Percentiles rank a stretch among this genome's conserved stretches.
These are phyloP conservation scores for Parastagonospora avenae DNA, from an alignment of 2,329 filamentous ascomycete species.

Conservation along the genomic window DNA sequence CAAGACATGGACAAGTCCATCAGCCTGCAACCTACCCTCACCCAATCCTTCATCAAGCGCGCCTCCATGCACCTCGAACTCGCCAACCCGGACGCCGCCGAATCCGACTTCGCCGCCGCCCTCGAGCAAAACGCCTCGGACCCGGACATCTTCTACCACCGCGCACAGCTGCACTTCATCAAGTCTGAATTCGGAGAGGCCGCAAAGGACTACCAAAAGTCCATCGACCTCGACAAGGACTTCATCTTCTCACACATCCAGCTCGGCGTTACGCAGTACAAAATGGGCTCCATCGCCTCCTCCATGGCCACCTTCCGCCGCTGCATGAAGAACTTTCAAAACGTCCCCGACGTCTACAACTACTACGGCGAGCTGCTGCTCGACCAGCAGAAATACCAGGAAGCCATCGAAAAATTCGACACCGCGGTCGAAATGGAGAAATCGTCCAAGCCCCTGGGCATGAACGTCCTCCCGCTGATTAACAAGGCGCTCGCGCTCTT, in stretches of 20 bases:
- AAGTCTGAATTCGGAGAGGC: slow-evolving; percentile 90
- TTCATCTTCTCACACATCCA: slow-evolving; percentile 99
- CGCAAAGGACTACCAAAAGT: slow-evolving; percentile 98
- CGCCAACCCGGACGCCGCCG: slow-evolving; percentile 82
- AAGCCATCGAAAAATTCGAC: slow-evolving; percentile 98
- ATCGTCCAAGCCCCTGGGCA: slow-evolving; percentile 87
- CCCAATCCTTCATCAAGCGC: slow-evolving; percentile 98
- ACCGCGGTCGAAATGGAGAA: slow-evolving; percentile 99
- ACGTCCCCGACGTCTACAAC: slow-evolving; percentile 98
- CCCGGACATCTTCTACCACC: slow-evolving; percentile 98
- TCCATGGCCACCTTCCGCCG: slow-evolving; percentile 98
- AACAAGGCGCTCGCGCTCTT: slow-evolving; percentile 98
- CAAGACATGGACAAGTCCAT: slow-evolving; percentile 90
- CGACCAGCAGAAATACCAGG: slow-evolving; percentile 93
- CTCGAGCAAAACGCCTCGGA: slow-evolving; percentile 84
- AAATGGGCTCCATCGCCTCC: slow-evolving; percentile 97
- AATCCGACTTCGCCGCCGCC: slow-evolving; percentile 84
- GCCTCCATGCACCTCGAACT: slow-evolving; percentile 97
- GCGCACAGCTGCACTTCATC: slow-evolving; percentile 97
- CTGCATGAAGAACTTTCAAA: slow-evolving; percentile 97
- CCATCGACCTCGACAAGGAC: slow-evolving; percentile 90
- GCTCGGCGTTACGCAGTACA: slow-evolving; percentile 98
- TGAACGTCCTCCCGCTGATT: slow-evolving; percentile 97
- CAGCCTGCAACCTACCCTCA: slow-evolving; percentile 83
- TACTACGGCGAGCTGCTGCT: slow-evolving; percentile 98